Base-by-base conservation (phyloP, 2,329 filamentous ascomycete genomes). In the Parascedosporium putredinis region DNA sequence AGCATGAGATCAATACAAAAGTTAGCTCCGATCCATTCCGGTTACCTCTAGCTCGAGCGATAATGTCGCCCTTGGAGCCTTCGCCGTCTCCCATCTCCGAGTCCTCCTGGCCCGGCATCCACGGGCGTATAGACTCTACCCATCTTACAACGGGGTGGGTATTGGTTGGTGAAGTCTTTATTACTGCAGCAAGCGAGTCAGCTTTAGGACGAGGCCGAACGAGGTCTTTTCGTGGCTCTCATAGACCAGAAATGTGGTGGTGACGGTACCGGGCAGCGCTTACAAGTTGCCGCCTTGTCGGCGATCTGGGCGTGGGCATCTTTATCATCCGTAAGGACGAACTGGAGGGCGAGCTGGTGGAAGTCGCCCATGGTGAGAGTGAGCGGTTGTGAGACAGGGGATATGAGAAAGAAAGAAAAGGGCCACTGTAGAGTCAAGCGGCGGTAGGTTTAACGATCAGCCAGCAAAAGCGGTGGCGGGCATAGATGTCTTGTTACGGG, bases 101-200 rank as follows among this genome's bases (percentile, higher is more conserved):
- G 27, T 62, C 63, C 33, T 67, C 63, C 49, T 61, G 64, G 6
- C 64, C 65, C 14, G 70, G 70, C 66, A 78, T 75, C 75, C 75
- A 78, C 50, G 67, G 69, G 55, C 74, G 70, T 50, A 78, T 72
- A 31, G 75, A 73, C 43, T 75, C 70, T 24, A 76, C 75, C 75
- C 75, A 78, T 57, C 73, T 71, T 14, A 72, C 73, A 40, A 78
- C 66, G 3, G 71, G 66, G 45, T 71, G 66, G 45, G 71, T 67
- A 54, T 62, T 68, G 36, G 69, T 62, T 0, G 68, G 55, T 6
- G 70, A 65, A 50, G 59, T 62, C 58, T 75, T 64, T 20, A 78
- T 73, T 24, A 43, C 31, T 48, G 25, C 7, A n/a, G n/a, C n/a
- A n/a, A n/a, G n/a, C n/a, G n/a, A n/a, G n/a, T n/a, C n/a, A n/a